These are phyloP conservation scores for Barnettozyma populi DNA, from an alignment of 805 yeast species.

Conservation along the genomic window DNA sequence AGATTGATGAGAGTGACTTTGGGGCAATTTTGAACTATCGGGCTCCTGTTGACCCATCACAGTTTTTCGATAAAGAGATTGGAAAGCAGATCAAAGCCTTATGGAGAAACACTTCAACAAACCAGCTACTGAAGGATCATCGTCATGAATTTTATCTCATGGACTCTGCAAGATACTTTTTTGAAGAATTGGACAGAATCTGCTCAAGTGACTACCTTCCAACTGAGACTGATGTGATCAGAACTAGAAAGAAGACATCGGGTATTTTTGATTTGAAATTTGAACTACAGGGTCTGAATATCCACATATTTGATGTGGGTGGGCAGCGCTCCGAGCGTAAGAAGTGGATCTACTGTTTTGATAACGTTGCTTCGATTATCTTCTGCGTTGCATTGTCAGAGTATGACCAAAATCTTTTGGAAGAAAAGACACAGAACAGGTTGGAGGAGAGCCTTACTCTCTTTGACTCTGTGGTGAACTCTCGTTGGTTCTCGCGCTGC, in stretches of 20 bases:
- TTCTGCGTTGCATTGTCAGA: slow-evolving; percentile 90
- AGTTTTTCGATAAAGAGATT: slow-evolving; percentile 43
- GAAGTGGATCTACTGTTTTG: slow-evolving; percentile 97
- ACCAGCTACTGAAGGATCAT: slow-evolving; percentile 48
- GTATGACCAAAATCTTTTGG: slow-evolving; percentile 81
- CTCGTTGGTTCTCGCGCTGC: slow-evolving; percentile 87
- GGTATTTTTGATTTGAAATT: slow-evolving; percentile 85
- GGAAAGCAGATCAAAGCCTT: slow-evolving; percentile 45
- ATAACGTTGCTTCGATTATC: slow-evolving; percentile 82
- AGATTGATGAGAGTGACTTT: slow-evolving; percentile 28
- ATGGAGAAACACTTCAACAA: slow-evolving; percentile 55
- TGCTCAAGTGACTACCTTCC: slow-evolving; percentile 61
- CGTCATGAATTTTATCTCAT: slow-evolving; percentile 72
- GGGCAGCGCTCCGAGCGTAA: slow-evolving; percentile 95
- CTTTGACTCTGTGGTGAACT: slow-evolving; percentile 86
- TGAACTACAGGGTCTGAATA: slow-evolving; percentile 60
- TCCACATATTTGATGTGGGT: slow-evolving; percentile 81
- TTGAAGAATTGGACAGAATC: slow-evolving; percentile 61
- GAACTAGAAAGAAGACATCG: slow-evolving; percentile 88
- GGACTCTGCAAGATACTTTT: slow-evolving; percentile 80
- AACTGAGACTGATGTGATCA: slow-evolving; percentile 66
- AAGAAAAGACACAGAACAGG: slow-evolving; percentile 69
- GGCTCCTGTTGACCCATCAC: slow-evolving; percentile 48
- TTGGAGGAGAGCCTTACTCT: slow-evolving; percentile 76
- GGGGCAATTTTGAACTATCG: slow-evolving; percentile 13